Evolutionary conservation across 805 yeast species (phyloP).

Genomic region (Ogataea neopini): DNA sequence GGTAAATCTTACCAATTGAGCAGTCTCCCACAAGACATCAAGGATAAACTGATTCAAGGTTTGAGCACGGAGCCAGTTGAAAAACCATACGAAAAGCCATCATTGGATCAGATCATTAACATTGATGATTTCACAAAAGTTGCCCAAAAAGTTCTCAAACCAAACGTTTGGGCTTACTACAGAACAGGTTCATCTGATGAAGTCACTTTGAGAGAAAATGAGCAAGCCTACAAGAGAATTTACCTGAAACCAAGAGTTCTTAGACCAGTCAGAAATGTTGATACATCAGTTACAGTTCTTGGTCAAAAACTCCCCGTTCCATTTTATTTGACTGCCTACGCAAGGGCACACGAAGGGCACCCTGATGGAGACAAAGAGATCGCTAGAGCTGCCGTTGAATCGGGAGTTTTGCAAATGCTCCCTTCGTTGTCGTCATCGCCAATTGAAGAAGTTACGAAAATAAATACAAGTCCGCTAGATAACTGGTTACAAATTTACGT

Average conservation of each 20-base stretch:
- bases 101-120: conserved; percentile 40
- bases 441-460: conserved; percentile 73
- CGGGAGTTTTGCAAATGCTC: conserved; percentile 46
- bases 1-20: conserved; percentile 7
- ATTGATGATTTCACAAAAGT: conserved; percentile 48
- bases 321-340: conserved; percentile 47
- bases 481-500: conserved; percentile 86
- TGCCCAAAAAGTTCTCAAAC: conserved; percentile 45
- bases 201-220: conserved; percentile 45
- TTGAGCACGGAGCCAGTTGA: neutral
- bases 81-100: conserved; percentile 2
- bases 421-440: conserved; percentile 84
- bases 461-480: conserved; percentile 58
- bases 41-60: neutral
- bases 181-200: conserved; percentile 49
- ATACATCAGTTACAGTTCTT: conserved; percentile 40
- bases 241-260: conserved; percentile 43
- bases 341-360: conserved; percentile 71
- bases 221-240: conserved; percentile 41
- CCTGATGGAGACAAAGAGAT: conserved; percentile 80
- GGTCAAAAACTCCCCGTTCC: conserved; percentile 41
- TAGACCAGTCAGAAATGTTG: conserved; percentile 40
- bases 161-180: conserved; percentile 46
- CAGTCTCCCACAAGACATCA: conserved; percentile 1
- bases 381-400: conserved; percentile 48